These are phyloP conservation scores for Chaetomidium leptoderma DNA, from an alignment of 495 filamentous ascomycete species.

Conservation along the genomic window DNA sequence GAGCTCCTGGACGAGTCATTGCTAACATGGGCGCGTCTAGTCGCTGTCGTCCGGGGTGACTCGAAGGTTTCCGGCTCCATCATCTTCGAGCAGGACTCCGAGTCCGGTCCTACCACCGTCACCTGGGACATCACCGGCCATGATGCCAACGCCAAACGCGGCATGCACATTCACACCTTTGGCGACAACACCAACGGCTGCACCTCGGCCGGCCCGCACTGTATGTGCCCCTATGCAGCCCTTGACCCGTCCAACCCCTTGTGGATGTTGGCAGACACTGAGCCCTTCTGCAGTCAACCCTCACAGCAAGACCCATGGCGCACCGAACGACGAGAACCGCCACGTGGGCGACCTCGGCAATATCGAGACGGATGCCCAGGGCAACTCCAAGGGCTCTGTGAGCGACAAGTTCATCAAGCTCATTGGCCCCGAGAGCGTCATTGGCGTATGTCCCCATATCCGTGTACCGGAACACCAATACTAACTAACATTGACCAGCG, in stretches of 20 bases:
- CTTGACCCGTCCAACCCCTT: not conserved
- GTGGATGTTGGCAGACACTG: not conserved
- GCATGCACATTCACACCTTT: slow-evolving; percentile 96
- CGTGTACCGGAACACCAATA: not conserved
- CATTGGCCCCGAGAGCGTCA: slow-evolving; percentile 90
- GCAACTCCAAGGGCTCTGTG: slow-evolving; percentile 73
- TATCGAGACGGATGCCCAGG: slow-evolving; percentile 88
- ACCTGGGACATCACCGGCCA: slow-evolving; percentile 88
- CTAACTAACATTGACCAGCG: slow-evolving; percentile 53
- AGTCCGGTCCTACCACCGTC: slow-evolving; percentile 76
- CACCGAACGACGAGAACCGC: slow-evolving; percentile 71
- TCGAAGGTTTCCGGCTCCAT: slow-evolving; percentile 87
- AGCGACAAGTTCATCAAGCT: slow-evolving; percentile 82
- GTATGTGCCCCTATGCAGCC: slow-evolving; percentile 49
- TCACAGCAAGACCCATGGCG: slow-evolving; percentile 83
- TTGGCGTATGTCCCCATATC: slow-evolving; percentile 64
- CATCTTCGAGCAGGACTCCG: slow-evolving; percentile 86
- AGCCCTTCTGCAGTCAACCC: slow-evolving; percentile 75
- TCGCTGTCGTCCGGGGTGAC: slow-evolving; percentile 95
- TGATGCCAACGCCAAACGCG: slow-evolving; percentile 92
- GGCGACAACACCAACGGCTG: slow-evolving; percentile 99
- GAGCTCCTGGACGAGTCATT: slow-evolving; percentile 10
- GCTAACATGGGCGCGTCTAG: slow-evolving; percentile 47
- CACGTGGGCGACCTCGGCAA: slow-evolving; percentile 98
- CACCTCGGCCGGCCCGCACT: slow-evolving; percentile 95